A percentile compares a stretch with the other conserved stretches of the same genome.
Conservation (phyloP, 306 rosid species). For the Casuarina glauca region DNA sequence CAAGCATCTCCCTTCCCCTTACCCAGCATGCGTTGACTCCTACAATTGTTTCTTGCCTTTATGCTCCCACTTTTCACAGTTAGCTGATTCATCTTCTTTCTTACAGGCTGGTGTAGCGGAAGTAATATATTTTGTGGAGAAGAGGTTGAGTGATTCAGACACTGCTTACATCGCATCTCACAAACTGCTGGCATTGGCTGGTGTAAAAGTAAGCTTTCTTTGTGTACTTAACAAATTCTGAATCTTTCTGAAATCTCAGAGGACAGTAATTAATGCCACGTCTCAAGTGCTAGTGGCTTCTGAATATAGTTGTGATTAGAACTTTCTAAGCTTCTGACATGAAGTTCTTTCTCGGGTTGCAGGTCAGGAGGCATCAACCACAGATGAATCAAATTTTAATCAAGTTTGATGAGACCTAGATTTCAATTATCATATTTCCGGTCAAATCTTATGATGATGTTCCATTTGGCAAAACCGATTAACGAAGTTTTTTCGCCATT, state of each 20-base stretch:
- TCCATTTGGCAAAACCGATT: neutral
- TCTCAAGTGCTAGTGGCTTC: conserved; percentile 5
- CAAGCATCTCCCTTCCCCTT: neutral
- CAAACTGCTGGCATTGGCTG: conserved; percentile 82
- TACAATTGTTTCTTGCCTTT: neutral
- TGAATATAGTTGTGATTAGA: neutral
- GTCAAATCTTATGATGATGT: neutral
- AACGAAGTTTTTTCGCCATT: neutral
- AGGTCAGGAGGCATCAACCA: conserved; percentile 89
- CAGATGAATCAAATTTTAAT: conserved; percentile 51
- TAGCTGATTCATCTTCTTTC: conserved; percentile 14
- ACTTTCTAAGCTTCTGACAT: neutral
- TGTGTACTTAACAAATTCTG: neutral
- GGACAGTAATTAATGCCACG: neutral
- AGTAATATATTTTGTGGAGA: conserved; percentile 80
- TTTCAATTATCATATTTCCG: neutral
- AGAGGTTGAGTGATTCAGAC: conserved; percentile 64
- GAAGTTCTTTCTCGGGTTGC: conserved; percentile 30
- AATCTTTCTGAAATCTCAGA: neutral
- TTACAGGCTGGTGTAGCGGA: conserved; percentile 87
- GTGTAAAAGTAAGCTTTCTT: conserved; percentile 66
- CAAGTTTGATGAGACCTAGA: conserved; percentile 65
- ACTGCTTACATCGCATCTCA: conserved; percentile 68
- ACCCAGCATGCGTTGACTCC: neutral
- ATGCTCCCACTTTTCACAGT: too few relatives aligned